Base-by-base conservation (phyloP, 192 early-diverging fungal genomes). In the Linnemannia exigua region DNA sequence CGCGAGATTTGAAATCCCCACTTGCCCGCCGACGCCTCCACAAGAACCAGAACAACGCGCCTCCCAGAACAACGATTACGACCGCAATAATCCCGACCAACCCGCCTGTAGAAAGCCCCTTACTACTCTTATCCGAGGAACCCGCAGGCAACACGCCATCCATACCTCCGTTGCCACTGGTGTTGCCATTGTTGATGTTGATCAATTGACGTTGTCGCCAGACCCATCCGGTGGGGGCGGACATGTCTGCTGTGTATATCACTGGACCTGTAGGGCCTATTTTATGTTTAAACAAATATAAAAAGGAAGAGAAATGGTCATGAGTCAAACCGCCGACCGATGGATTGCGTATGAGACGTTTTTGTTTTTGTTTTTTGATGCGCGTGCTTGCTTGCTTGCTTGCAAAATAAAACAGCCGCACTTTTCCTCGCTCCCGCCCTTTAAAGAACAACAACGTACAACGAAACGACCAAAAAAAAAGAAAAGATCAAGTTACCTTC, bases 401-500 rank as follows among this genome's bases (percentile, higher is more conserved):
- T 44, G 41, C 41, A 44, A 44, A 44, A 44, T 44, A 44, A 44
- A n/a, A n/a, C n/a, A n/a, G n/a, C n/a, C n/a, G n/a, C n/a, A n/a
- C n/a, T n/a, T n/a, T n/a, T n/a, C n/a, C n/a, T n/a, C n/a, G n/a
- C n/a, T n/a, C n/a, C n/a, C n/a, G n/a, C n/a, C n/a, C n/a, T n/a
- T n/a, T n/a, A n/a, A n/a, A n/a, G n/a, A n/a, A n/a, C n/a, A n/a
- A n/a, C n/a, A n/a, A n/a, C n/a, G 52, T 54, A n/a, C n/a, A 54
- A 7, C n/a, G 22, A 63, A n/a, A 31, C 22, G 9, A 63, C 12
- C 12, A 63, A 31, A 3, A 63, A 33, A 63, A 12, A n/a, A 31
- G 5, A 50, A 61, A 54, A 54, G 35, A 14, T 22, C 15, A 22
- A 22, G 17, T 12, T 80, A 80, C 79, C 79, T 69, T 80, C 22